These are phyloP conservation scores for Scortechinia acanthostroma DNA, from an alignment of 2,329 filamentous ascomycete species.

Conservation along the genomic window DNA sequence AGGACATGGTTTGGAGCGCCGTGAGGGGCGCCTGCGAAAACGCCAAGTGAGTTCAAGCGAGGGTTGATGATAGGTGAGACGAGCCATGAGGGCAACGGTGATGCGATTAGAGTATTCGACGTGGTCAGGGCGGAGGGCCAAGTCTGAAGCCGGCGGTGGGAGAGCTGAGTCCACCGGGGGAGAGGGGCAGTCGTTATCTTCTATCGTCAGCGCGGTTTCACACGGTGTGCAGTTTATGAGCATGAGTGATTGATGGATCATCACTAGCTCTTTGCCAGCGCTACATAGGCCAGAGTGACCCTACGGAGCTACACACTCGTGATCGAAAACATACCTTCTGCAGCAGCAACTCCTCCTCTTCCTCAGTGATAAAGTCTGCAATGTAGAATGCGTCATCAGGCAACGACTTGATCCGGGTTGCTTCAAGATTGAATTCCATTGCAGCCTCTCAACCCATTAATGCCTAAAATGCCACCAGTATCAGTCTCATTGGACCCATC, in stretches of 20 bases:
- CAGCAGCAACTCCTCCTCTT: not conserved
- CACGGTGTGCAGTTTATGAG: no score
- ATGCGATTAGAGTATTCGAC: conserved; percentile 45
- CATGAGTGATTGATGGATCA: no score
- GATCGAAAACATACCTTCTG: not conserved
- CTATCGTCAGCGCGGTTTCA: not conserved
- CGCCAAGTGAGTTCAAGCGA: conserved; percentile 25
- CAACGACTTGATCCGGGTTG: conserved; percentile 17
- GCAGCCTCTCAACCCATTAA: no score
- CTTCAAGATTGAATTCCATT: conserved; percentile 14
- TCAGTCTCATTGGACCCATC: no score
- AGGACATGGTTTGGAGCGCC: conserved; percentile 54
- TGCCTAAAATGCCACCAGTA: no score
- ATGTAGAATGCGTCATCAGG: conserved; percentile 11
- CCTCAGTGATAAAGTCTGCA: not conserved
- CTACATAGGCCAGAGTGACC: no score
- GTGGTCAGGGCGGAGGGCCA: conserved; percentile 50
- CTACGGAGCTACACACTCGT: no score
- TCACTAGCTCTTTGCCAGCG: no score
- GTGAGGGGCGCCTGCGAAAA: conserved; percentile 48
- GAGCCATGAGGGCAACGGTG: conserved; percentile 47
- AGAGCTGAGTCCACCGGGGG: conserved; percentile 49
- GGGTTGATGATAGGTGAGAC: conserved; percentile 35
- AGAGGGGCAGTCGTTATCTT: conserved; percentile 29
- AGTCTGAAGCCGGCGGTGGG: conserved; percentile 56